Evolutionary conservation across 164 flowering plant genomes (phyloP), one percentile per base, ranked within the genome.

Genomic region (Cinnamomum chago): DNA sequence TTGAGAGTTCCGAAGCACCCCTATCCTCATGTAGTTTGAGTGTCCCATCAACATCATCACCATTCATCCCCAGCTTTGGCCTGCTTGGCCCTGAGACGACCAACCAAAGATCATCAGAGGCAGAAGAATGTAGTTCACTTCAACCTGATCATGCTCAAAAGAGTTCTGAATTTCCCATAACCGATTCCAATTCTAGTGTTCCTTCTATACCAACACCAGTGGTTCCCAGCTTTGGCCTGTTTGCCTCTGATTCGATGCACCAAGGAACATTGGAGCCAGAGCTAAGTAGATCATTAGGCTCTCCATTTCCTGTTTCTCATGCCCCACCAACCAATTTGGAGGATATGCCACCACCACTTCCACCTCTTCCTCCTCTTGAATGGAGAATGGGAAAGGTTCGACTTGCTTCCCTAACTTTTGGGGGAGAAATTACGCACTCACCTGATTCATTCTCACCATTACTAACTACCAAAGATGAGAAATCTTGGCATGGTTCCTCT

Each of bases 311-410:
- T 12, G 71, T 68, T 68, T 58, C 30, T 74, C 69, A 62, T 67
- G 66, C 50, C 70, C 51, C 52, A 71, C 77, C 75, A 64, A 77
- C 67, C 60, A 78, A 67, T 64, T 50, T 75, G 65, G 88, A 77
- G 69, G 90, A 85, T 71, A 78, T 85, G 82, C 97, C 99, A 3
- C 60, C 47, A 58, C 91, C 95, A 50, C 80, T 95, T 84, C 97
- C 98, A 60, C 98, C 98, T 33, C 89, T 91, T 74, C 97, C 99
- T 75, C 99, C 98, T 28, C 79, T 90, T 79, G 92, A 91, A 62
- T 93, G 99, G 99, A 90, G 89, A 79, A 71, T 85, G 13, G 93
- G 95, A 67, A 92, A 85, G 78, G 62, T 78, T 76, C 92, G 71
- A 67, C 74, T 80, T 52, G 66, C 73, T 72, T 79, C 87, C 17